Base-by-base conservation (phyloP, 768 basidiomycete species). In the Amanita inopinata region DNA sequence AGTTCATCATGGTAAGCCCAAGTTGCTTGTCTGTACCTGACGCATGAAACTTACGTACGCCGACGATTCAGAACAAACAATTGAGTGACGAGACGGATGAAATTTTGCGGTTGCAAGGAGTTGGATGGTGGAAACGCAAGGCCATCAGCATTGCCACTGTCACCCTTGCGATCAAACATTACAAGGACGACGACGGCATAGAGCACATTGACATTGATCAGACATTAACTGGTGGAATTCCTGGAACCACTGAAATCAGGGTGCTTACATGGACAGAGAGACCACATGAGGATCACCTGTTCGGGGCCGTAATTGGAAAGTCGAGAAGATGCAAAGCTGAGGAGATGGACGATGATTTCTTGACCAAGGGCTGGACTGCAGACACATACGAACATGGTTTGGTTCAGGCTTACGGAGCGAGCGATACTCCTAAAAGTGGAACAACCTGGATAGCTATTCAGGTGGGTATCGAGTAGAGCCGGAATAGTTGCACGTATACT, bases 201-300 rank as follows among this genome's bases (percentile, higher is more conserved):
- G 85, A 88, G 58, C 74, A 70, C 54, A 74, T 88, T 48, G 76
- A 82, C 43, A 72, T 85, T 43, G 71, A 76, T 31, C 82, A 84
- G 54, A 75, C 63, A 17, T 61, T 83, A 43, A 74, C 78, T 2
- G 78, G 78, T 11, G 79, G 80, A 7, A 66, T 85, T 24, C 57
- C 71, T 32, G 76, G 74, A 18, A 74, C 71, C 14, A 64, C 49
- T 19, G 83, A 89, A 57, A 56, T 66, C 15, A 68, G 83, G 30
- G 66, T 52, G 12, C 61, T 88, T 23, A 65, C 67, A 47, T 81
- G 79, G 77, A 56, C 56, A n/a, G 70, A 73, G 46, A 69, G 69
- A 28, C 53, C 62, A 18, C 64, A 65, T 18, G 54, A 73, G 3
- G 78, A 86, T 56, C 58, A 69, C 28, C 47, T 84, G 17, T 88